Conservation (phyloP, 1,284 basidiomycete genomes). For the Fomitiporia mediterranea region DNA sequence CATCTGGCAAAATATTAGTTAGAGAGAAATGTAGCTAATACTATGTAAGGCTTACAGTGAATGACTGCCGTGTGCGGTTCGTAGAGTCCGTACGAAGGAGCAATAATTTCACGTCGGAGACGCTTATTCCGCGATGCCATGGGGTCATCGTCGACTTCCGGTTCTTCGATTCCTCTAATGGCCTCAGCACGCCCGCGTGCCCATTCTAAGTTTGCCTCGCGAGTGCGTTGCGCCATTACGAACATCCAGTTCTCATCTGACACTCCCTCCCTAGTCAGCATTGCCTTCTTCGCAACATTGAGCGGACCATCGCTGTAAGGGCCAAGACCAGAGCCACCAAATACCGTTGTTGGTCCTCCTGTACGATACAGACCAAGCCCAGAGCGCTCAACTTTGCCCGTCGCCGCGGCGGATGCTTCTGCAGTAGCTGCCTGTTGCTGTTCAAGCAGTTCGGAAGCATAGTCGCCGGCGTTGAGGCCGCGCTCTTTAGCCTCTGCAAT, state of each 20-base stretch:
- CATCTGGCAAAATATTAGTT: constrained; percentile 42
- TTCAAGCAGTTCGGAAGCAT: constrained; percentile 77
- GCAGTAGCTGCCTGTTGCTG: constrained; percentile 48
- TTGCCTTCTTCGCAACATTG: constrained; percentile 71
- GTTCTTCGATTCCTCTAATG: constrained; percentile 39
- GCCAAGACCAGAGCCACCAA: constrained; percentile 75
- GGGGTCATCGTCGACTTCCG: constrained; percentile 20
- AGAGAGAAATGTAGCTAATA: constrained; percentile 15
- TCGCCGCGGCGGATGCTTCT: constrained; percentile 35
- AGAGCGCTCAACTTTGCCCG: constrained; percentile 37
- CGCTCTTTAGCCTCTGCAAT: constrained; percentile 66
- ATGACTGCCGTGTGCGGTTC: constrained; percentile 69
- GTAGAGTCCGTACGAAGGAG: constrained; percentile 55
- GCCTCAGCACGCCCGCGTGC: constrained; percentile 55
- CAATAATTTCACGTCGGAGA: constrained; percentile 31
- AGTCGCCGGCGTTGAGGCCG: constrained; percentile 71
- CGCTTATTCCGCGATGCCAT: constrained; percentile 26
- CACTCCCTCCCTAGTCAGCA: constrained; percentile 67
- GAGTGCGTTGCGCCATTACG: constrained; percentile 62
- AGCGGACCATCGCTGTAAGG: constrained; percentile 81
- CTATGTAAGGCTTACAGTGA: constrained; percentile 47
- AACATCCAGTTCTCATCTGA: constrained; percentile 88
- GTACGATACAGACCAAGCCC: constrained; percentile 68
- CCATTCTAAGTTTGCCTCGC: constrained; percentile 63
- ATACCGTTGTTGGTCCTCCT: constrained; percentile 84